These are phyloP conservation scores for Arachis monticola DNA, from an alignment of 331 rosid species.

Conservation along the genomic window DNA sequence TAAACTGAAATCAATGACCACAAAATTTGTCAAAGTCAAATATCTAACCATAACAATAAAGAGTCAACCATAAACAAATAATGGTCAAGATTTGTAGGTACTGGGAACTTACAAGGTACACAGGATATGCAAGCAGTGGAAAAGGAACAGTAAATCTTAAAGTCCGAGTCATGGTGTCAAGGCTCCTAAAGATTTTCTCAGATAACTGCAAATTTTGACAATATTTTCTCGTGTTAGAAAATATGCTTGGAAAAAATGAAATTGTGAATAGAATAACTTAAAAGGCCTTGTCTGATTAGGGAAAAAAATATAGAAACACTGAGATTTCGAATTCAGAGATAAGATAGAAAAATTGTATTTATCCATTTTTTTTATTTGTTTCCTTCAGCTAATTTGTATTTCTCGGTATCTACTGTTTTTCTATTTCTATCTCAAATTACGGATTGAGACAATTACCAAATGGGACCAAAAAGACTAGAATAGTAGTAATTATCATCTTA, in stretches of 20 bases:
- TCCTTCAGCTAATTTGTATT: too few species aligned
- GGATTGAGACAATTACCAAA: too few species aligned
- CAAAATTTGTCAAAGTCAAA: conserved; percentile 34
- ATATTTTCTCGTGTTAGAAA: conserved; percentile 10
- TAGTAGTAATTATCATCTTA: conserved; percentile 28
- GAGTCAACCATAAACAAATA: conserved; percentile 20
- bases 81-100: conserved; percentile 28
- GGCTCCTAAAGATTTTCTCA: conserved; percentile 55
- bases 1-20: conserved; percentile 55
- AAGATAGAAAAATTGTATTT: too few species aligned
- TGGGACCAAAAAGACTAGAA: background rate
- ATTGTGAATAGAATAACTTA: background rate
- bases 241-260: background rate
- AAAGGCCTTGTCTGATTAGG: background rate
- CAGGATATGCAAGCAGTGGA: conserved; percentile 76
- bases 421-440: too few species aligned
- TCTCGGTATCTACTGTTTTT: too few species aligned
- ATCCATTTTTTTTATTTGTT: too few species aligned
- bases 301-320: too few species aligned
- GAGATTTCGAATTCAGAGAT: too few species aligned
- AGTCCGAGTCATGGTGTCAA: conserved; percentile 50
- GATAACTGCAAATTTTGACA: conserved; percentile 52
- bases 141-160: conserved; percentile 67
- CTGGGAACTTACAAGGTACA: conserved; percentile 64
- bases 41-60: background rate